Evolutionary conservation across 305 asterid species (phyloP).

Genomic region (Fraxinus platypoda): DNA sequence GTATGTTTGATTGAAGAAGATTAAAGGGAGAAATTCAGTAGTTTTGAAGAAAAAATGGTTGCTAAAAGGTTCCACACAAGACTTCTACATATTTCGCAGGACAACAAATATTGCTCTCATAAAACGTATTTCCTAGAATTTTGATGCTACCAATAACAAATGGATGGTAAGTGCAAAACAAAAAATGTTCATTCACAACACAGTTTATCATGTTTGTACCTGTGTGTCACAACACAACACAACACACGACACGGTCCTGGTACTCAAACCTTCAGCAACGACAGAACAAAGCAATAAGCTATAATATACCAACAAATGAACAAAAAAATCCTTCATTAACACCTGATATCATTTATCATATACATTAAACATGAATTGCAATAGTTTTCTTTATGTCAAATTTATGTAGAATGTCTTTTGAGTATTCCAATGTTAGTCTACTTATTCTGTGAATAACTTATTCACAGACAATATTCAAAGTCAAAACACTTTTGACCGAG

Average conservation of each 20-base stretch:
- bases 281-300: neutral
- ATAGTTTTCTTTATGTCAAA: neutral
- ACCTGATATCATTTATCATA: neutral
- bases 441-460: neutral
- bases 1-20: neutral
- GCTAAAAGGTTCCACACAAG: neutral
- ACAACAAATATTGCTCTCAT: neutral
- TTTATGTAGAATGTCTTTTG: neutral
- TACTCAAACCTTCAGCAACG: neutral
- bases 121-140: conserved; percentile 13
- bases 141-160: neutral
- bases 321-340: neutral
- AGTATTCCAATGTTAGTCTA: neutral
- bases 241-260: neutral
- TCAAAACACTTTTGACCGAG: neutral
- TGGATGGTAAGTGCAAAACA: neutral
- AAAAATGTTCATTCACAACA: neutral
- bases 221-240: neutral
- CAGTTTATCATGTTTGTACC: neutral
- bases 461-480: neutral
- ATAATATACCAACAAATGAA: neutral
- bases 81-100: neutral
- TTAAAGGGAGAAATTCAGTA: neutral
- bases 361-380: neutral
- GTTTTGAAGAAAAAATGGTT: neutral